A percentile compares a stretch with the other conserved stretches of the same genome.
Conservation (phyloP, 768 basidiomycete species). For the Pulveroboletus sp. region DNA sequence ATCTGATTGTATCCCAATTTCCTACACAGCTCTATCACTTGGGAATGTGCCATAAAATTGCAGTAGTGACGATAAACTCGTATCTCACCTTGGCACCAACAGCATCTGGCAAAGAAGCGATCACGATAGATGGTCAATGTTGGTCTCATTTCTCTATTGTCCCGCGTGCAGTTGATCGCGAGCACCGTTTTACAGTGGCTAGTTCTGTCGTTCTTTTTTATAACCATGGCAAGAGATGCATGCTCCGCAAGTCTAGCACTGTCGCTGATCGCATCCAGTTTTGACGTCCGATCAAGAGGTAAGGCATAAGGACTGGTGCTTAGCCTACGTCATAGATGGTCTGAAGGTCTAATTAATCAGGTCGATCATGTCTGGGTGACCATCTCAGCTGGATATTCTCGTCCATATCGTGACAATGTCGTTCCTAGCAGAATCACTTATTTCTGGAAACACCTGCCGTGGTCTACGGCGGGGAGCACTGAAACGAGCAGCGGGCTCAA, state of each 20-base stretch:
- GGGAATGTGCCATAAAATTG: too few species aligned
- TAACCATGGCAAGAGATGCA: slow-evolving; percentile 12
- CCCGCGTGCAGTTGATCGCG: neutral
- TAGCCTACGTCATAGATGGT: too few species aligned
- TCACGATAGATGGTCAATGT: slow-evolving; percentile 6
- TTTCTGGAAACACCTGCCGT: too few species aligned
- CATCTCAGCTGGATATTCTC: neutral
- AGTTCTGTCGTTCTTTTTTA: slow-evolving; percentile 13
- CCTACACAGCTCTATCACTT: too few species aligned
- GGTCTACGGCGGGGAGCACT: too few species aligned
- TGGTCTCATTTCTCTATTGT: neutral
- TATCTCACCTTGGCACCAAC: too few species aligned
- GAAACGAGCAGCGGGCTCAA: too few species aligned
- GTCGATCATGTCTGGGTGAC: slow-evolving; percentile 21
- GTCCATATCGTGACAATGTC: neutral
- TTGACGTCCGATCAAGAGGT: slow-evolving; percentile 20
- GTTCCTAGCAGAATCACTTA: slow-evolving; percentile 1
- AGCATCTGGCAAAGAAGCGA: too few species aligned
- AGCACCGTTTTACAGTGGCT: slow-evolving; percentile 1
- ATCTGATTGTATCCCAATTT: too few species aligned
- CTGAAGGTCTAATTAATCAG: neutral
- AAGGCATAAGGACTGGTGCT: neutral
- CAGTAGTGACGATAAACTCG: too few species aligned
- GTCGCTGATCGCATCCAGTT: slow-evolving; percentile 2
- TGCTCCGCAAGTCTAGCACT: neutral